These are phyloP conservation scores for Fusarium clavum DNA, from an alignment of 2,329 filamentous ascomycete genomes.

Conservation along the genomic window DNA sequence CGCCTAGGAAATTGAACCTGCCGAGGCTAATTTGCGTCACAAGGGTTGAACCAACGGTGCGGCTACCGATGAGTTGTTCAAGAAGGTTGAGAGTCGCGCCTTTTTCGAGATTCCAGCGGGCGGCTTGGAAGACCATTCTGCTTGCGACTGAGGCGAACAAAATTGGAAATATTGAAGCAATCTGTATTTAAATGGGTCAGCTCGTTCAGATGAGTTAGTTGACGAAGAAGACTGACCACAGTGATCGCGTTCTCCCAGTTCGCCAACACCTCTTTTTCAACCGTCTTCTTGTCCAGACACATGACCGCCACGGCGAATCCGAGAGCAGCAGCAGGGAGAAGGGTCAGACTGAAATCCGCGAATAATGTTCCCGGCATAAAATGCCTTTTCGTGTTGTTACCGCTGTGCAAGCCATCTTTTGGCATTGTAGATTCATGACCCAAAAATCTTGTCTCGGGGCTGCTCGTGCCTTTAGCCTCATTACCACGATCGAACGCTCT, in stretches of 20 bases:
- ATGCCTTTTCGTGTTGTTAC: neutral
- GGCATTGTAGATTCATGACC: neutral
- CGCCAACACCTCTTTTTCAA: neutral
- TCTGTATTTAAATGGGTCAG: neutral
- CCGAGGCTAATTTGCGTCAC: neutral
- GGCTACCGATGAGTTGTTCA: constrained; percentile 27
- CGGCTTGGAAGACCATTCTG: constrained; percentile 16
- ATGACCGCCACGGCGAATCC: neutral
- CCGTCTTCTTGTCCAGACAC: neutral
- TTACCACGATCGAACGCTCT: neutral
- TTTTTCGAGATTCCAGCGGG: constrained; percentile 22
- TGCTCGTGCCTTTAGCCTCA: neutral
- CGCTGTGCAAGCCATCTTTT: neutral
- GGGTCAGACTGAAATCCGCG: neutral
- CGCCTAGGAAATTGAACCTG: neutral
- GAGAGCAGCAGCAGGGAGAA: neutral
- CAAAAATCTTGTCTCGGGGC: neutral
- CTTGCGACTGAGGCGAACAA: constrained; percentile 26
- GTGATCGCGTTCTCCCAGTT: constrained; percentile 8
- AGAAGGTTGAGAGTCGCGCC: constrained; percentile 12
- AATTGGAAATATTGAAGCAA: constrained; percentile 21
- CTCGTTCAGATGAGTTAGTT: accelerated
- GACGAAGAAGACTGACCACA: neutral
- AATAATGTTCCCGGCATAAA: neutral
- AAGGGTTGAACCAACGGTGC: constrained; percentile 12